These are phyloP conservation scores for Stachybotrys echinatus DNA, from an alignment of 2,329 filamentous ascomycete genomes.

Conservation along the genomic window DNA sequence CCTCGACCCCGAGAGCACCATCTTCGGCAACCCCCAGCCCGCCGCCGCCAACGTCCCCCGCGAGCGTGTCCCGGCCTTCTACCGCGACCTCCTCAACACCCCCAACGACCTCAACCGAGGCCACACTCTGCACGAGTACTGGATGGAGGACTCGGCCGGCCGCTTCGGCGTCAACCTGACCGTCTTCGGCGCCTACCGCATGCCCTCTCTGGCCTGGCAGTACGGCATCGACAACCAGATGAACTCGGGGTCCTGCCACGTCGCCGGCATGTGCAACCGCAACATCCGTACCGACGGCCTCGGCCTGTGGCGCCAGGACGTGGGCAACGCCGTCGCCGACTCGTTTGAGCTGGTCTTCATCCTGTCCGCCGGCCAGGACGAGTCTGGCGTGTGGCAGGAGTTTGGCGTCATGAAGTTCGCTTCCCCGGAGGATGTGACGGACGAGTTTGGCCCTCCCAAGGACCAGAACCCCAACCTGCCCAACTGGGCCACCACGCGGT, in stretches of 20 bases:
- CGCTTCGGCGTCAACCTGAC: constrained; percentile 48
- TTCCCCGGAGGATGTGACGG: constrained; percentile 39
- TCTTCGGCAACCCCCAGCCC: constrained; percentile 45
- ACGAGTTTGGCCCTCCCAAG: constrained; percentile 41
- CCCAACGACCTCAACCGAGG: constrained; percentile 42
- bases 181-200: constrained; percentile 44
- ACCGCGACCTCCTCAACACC: constrained; percentile 44
- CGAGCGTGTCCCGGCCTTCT: constrained; percentile 42
- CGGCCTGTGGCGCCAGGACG: constrained; percentile 43
- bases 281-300: constrained; percentile 44
- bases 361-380: constrained; percentile 48
- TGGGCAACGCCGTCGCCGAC: constrained; percentile 42
- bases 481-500: constrained; percentile 44
- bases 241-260: constrained; percentile 42
- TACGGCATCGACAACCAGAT: constrained; percentile 45
- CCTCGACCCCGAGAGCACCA: constrained; percentile 35
- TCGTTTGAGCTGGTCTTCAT: constrained; percentile 48
- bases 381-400: constrained; percentile 51
- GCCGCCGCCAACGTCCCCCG: constrained; percentile 33
- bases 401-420: constrained; percentile 50
- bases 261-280: constrained; percentile 33
- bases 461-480: constrained; percentile 20
- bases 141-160: constrained; percentile 51
- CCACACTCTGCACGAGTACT: constrained; percentile 51
- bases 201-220: constrained; percentile 41